These are phyloP conservation scores for Avicennia marina DNA, from an alignment of 257 asterid species.

Conservation along the genomic window DNA sequence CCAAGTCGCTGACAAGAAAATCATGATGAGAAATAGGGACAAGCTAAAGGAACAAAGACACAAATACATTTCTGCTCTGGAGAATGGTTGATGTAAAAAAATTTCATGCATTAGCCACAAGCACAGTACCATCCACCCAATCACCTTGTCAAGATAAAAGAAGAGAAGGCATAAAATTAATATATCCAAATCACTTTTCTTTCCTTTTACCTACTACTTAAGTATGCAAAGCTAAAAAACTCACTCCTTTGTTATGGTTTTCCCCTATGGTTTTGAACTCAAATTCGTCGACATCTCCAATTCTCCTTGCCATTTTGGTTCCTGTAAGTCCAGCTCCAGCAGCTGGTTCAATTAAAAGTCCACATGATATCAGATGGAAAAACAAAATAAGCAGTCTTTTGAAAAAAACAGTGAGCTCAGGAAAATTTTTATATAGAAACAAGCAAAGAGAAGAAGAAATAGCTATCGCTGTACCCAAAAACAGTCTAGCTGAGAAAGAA, in stretches of 20 bases:
- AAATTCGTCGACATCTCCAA: slow-evolving; percentile 93
- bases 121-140: background rate
- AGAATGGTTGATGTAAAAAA: background rate
- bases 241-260: slow-evolving; percentile 94
- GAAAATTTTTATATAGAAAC: background rate
- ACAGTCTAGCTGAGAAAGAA: slow-evolving; percentile 1
- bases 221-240: slow-evolving; percentile 24
- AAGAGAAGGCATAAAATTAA: background rate
- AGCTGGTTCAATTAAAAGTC: slow-evolving; percentile 36
- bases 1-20: slow-evolving; percentile 68
- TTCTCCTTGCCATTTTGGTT: slow-evolving; percentile 86
- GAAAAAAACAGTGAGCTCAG: background rate
- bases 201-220: background rate
- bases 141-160: slow-evolving; percentile 16
- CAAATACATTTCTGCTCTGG: background rate
- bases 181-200: background rate
- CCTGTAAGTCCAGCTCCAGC: slow-evolving; percentile 99
- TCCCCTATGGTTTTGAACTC: slow-evolving; percentile 87
- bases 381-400: background rate
- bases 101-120: background rate
- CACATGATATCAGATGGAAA: background rate
- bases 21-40: slow-evolving; percentile 14
- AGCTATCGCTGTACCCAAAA: background rate
- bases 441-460: slow-evolving; percentile 1
- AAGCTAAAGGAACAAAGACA: slow-evolving; percentile 9